Conservation (phyloP, 2,329 filamentous ascomycete genomes). For the Drechslerella coelobrocha region DNA sequence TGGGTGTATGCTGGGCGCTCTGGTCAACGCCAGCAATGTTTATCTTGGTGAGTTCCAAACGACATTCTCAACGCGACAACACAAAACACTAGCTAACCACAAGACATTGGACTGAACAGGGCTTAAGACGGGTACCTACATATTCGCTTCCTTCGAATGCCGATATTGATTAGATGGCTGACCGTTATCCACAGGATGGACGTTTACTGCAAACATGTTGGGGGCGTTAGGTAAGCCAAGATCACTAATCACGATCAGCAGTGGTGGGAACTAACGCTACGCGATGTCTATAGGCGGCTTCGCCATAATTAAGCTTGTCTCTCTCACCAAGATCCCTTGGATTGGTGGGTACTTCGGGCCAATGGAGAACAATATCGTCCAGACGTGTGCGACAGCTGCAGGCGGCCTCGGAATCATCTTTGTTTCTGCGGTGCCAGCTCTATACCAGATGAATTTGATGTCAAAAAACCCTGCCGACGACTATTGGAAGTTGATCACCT, state of each 20-base stretch:
- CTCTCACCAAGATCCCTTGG: slow-evolving; percentile 62
- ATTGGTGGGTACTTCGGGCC: slow-evolving; percentile 67
- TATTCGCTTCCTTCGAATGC: neutral
- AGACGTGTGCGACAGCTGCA: slow-evolving; percentile 67
- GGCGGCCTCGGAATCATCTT: slow-evolving; percentile 67
- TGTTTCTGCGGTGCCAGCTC: slow-evolving; percentile 67
- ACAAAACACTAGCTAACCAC: slow-evolving; percentile 40
- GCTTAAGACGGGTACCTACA: slow-evolving; percentile 61
- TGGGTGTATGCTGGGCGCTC: slow-evolving; percentile 65
- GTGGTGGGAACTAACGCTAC: neutral
- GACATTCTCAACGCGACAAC: slow-evolving; percentile 50
- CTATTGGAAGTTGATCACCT: slow-evolving; percentile 66
- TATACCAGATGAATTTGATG: slow-evolving; percentile 66
- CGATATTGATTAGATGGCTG: neutral
- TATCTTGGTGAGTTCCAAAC: slow-evolving; percentile 65
- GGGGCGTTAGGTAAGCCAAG: slow-evolving; percentile 60
- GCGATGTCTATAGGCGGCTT: slow-evolving; percentile 63
- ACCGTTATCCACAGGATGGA: slow-evolving; percentile 57
- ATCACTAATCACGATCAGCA: neutral
- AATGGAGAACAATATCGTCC: slow-evolving; percentile 69
- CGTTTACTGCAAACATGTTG: slow-evolving; percentile 62
- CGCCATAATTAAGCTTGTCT: slow-evolving; percentile 66
- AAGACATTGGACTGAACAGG: slow-evolving; percentile 55
- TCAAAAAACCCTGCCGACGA: slow-evolving; percentile 63
- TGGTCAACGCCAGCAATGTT: slow-evolving; percentile 69